Evolutionary conservation across 73 alveolate species (phyloP), one percentile per base, ranked within the genome.

Genomic region (Paramecium pentaurelia): DNA sequence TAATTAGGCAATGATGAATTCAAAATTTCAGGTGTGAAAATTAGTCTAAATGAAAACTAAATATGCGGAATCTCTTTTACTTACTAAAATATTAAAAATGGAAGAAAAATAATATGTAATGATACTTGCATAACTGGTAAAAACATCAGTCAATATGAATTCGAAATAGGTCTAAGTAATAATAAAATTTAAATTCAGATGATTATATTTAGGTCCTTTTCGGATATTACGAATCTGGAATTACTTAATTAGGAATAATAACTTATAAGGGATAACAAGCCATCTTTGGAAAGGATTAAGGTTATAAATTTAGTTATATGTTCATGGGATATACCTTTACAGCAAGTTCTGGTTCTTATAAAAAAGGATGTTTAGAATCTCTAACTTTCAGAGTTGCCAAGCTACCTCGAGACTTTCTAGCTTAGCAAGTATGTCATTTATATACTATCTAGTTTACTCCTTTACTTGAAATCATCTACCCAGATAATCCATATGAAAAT

Each of bases 251-350:
- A 73, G 87, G 87, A 9, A 30, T 73, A n/a, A 40, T 73, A 73
- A 73, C 87, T 14, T 73, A 73, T 37, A 73, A 73, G 60, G 87
- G 87, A 34, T 22, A 73, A 18, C n/a, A 34, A 73, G 87, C 22
- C 0, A 73, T 73, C 14, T 73, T 73, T 38, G 87, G 87, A 9
- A 37, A 73, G 4, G 87, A 73, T 16, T 12, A 40, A 10, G 87
- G 87, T 4, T 34, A 34, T 14, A 73, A 73, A 38, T 73, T 73
- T 38, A 73, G 14, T 37, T 8, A 73, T 12, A 20, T 73, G 18
- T 40, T 37, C 37, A 73, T 73, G 87, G 87, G 87, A 1, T 73
- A 37, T 28, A 73, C 87, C 2, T 73, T 37, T 40, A 30, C 87
- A 37, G 60, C 22, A 37, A 14, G 37, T 32, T 73, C n/a, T 73